Evolutionary conservation across 2,329 filamentous ascomycete genomes (phyloP), one percentile per base, ranked within the genome.

Genomic region (Diplodia sapinea): DNA sequence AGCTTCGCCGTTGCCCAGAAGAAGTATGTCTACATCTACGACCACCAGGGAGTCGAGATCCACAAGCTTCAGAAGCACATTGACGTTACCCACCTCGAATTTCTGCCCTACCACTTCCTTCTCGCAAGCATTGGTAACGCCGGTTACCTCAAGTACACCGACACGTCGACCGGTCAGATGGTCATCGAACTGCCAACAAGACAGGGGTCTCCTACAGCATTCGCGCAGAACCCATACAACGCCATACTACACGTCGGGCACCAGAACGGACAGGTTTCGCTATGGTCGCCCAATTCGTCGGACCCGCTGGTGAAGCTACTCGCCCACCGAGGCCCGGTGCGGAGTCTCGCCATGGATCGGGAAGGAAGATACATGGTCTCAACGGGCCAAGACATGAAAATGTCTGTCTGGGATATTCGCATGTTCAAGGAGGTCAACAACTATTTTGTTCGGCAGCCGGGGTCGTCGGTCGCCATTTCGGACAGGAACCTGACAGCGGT

Each of bases 21-120:
- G 84, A 95, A 94, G 80, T 91, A 95, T 73, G 92, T 95, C 71
- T 99, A 97, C 82, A 97, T 99, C 71, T 99, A 99, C 82, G 95
- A 97, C 75, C 85, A 88, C 68, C 87, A 92, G 67, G 95, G 95
- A 63, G 91, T 97, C 23, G 95, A 99, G 81, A 82, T 99, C 66
- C 95, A 99, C 78, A 94, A 92, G 76, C 81, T 99, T 75, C 89
- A 89, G 79, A 95, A 95, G 78, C 94, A 97, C 77, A 87, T 92
- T 70, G 95, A 99, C 78, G 92, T 96, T 15, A 91, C 91, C 13
- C 90, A 96, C 78, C 93, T 99, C 86, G 93, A 98, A 79, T 99
- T 97, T 76, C 83, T 98, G 15, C 94, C 94, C 0, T 98, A 97
- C 77, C 95, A 99, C 78, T 99, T 96, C 78, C 87, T 99, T 51